These are phyloP conservation scores for Kokia cookei DNA, from an alignment of 441 rosid genomes.

Conservation along the genomic window DNA sequence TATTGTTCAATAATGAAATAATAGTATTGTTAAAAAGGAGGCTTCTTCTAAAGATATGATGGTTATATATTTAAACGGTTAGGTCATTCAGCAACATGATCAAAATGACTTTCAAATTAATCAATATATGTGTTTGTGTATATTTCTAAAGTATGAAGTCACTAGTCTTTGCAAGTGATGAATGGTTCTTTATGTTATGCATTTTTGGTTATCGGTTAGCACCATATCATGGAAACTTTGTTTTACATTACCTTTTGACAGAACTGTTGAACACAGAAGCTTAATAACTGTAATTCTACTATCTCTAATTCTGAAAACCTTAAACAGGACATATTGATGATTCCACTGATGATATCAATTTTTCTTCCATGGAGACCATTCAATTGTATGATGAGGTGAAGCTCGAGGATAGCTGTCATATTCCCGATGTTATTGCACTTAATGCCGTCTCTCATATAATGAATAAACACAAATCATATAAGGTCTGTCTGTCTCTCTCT, in stretches of 20 bases:
- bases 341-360: constrained; percentile 16
- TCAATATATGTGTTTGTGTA: not conserved
- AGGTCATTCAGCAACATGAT: not conserved
- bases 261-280: not conserved
- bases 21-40: not conserved
- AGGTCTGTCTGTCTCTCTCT: constrained; percentile 33
- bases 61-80: not conserved
- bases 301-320: constrained; percentile 6
- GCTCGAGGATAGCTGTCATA: constrained; percentile 35
- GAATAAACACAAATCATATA: constrained; percentile 46
- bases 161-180: not conserved
- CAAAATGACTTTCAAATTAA: not conserved
- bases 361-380: constrained; percentile 39
- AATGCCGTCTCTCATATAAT: constrained; percentile 43
- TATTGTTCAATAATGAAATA: not conserved
- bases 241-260: not conserved
- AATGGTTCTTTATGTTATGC: not conserved
- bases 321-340: constrained; percentile 28
- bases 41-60: not conserved
- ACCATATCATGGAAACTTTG: not conserved
- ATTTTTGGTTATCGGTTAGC: not conserved
- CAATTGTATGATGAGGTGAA: constrained; percentile 34
- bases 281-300: not conserved
- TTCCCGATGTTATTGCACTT: constrained; percentile 35
- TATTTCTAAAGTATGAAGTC: not conserved